Conservation (phyloP, 1,284 basidiomycete genomes). For the Exobasidium rhododendri region DNA sequence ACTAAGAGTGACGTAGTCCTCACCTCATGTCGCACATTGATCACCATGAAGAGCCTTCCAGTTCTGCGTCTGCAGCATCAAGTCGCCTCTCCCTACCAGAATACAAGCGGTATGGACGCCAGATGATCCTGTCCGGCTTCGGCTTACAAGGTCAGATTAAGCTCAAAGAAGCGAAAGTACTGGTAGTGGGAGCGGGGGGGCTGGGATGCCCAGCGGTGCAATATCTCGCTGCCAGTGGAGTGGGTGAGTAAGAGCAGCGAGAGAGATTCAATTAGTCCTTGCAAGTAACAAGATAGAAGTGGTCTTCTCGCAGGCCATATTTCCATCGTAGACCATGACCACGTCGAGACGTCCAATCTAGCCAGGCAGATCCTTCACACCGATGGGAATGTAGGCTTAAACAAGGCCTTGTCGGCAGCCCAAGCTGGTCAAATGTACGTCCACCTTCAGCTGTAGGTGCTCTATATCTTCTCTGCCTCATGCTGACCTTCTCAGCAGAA, state of each 20-base stretch:
- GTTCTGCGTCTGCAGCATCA: no score
- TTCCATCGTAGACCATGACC: constrained; percentile 85
- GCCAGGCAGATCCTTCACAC: constrained; percentile 89
- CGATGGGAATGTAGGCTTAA: constrained; percentile 72
- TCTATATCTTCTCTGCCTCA: no score
- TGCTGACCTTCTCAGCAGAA: no score
- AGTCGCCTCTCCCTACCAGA: constrained; percentile 63
- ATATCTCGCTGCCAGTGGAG: constrained; percentile 85
- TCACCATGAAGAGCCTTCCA: no score
- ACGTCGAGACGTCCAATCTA: constrained; percentile 85
- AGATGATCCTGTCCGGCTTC: constrained; percentile 91
- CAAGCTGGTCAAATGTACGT: constrained; percentile 54
- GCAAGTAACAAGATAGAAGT: no score
- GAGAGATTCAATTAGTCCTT: no score
- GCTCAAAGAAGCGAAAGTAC: constrained; percentile 70
- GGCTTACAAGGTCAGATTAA: constrained; percentile 76
- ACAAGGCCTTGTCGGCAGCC: constrained; percentile 76
- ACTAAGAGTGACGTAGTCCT: no score
- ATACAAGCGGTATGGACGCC: constrained; percentile 87
- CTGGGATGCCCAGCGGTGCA: constrained; percentile 93
- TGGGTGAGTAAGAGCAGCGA: constrained; percentile 65
- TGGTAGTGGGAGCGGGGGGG: constrained; percentile 90
- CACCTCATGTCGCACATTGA: no score
- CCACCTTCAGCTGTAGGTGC: no score
- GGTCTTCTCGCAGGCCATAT: constrained; percentile 64